Percentiles rank a stretch among this genome's conserved stretches.
Conservation (phyloP, 768 basidiomycete genomes). For the Ephemerocybe angulata region DNA sequence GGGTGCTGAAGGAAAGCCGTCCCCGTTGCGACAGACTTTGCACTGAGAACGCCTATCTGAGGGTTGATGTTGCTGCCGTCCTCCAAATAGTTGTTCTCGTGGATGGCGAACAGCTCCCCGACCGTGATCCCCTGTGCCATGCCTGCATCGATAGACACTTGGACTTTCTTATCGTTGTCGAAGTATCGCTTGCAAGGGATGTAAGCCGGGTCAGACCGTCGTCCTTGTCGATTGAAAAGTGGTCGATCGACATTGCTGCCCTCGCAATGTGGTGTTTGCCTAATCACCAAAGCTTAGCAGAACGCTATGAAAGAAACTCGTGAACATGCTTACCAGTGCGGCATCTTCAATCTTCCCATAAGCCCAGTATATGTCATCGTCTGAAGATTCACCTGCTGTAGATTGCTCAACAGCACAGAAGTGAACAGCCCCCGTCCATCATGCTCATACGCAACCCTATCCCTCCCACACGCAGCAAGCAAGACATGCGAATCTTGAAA, state of each 20-base stretch:
- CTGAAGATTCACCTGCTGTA: constrained; percentile 20
- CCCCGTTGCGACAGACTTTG: constrained; percentile 18
- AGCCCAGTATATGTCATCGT: constrained; percentile 30
- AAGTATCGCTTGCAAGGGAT: constrained; percentile 20
- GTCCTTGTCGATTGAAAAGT: constrained; percentile 27
- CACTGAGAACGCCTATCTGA: constrained; percentile 18
- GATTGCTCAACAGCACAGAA: constrained; percentile 20
- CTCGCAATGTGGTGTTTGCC: constrained; percentile 36
- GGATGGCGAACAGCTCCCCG: constrained; percentile 22
- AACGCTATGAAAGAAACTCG: background rate
- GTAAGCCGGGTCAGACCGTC: constrained; percentile 26
- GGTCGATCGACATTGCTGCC: constrained; percentile 29
- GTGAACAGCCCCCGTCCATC: constrained; percentile 31
- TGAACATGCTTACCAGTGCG: constrained; percentile 20
- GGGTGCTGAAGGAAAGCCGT: constrained; percentile 16
- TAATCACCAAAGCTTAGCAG: background rate
- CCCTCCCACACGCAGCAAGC: constrained; percentile 38
- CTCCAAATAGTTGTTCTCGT: constrained; percentile 23
- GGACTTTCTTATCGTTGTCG: background rate
- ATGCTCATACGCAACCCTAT: constrained; percentile 31
- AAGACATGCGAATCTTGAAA: constrained; percentile 37
- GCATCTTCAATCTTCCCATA: constrained; percentile 29
- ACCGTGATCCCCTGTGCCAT: constrained; percentile 29
- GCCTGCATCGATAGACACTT: constrained; percentile 26
- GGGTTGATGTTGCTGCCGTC: constrained; percentile 18